Conservation (phyloP, 371 early-diverging fungal species). For the Batrachochytrium dendrobatidis region DNA sequence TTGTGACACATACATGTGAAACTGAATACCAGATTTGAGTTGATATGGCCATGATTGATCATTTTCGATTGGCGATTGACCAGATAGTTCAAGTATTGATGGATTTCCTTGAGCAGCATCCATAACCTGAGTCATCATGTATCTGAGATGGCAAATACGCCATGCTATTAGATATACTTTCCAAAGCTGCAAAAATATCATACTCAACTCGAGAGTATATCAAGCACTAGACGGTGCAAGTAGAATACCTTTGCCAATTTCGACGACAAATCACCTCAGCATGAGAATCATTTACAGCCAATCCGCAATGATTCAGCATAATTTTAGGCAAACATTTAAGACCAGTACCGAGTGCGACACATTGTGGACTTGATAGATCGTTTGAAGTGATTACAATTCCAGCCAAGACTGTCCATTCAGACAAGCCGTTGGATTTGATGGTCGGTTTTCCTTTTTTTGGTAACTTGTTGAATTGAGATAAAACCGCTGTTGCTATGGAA, state of each 20-base stretch:
- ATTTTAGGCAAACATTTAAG: conserved; percentile 70
- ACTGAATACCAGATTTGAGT: conserved; percentile 32
- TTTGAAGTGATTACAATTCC: conserved; percentile 49
- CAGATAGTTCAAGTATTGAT: conserved; percentile 5
- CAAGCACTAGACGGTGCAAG: neutral
- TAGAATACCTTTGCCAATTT: conserved; percentile 34
- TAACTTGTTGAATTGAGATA: conserved; percentile 23
- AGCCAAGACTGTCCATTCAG: conserved; percentile 81
- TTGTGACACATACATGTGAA: conserved; percentile 72
- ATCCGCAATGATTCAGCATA: conserved; percentile 53
- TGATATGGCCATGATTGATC: neutral
- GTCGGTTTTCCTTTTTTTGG: conserved; percentile 69
- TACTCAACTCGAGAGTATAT: neutral
- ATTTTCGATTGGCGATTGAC: neutral
- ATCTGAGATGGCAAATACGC: no score
- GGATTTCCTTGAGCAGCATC: neutral
- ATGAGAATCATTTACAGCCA: conserved; percentile 70
- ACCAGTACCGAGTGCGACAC: conserved; percentile 73
- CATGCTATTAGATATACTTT: no score
- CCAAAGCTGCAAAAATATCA: neutral
- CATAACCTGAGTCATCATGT: conserved; percentile 13
- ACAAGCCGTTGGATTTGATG: conserved; percentile 30
- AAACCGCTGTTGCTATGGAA: conserved; percentile 7
- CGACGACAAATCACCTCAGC: conserved; percentile 79
- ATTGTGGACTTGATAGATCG: no score